Base-by-base conservation (phyloP, 208 protist genomes). In the Crithidia brevicula region DNA sequence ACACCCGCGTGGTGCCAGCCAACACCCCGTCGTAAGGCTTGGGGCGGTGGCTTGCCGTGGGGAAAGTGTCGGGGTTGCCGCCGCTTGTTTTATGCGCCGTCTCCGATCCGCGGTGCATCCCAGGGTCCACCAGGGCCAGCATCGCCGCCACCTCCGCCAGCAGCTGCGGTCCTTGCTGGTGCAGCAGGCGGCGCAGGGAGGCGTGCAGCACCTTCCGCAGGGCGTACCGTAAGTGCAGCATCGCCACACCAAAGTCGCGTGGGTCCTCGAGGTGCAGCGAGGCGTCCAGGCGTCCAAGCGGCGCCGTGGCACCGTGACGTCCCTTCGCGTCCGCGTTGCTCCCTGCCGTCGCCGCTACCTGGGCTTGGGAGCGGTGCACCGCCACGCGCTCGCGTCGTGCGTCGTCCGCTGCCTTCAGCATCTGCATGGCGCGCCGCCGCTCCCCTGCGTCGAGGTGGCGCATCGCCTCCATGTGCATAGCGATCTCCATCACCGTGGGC, bases 171-270 rank as follows among this genome's bases (percentile, higher is more conserved):
- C 69, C 71, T 34, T 91, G 84, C 45, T 89, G 79, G 23, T 75
- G 62, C 13, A 80, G 78, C 33, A 90, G 72, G 2, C 85, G 85
- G 2, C 91, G 91, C 66, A 93, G 73, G 3, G 82, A 85, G 16
- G 79, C 81, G 71, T 96, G 91, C 30, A 96, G 80, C 22, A 94
- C 77, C 59, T 96, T 96, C 51, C 85, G 81, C 33, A 96, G 76
- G 4, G 91, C 91, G 79, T 89, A 96, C 25, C 81, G 79, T 16
- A 94, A 56, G 60, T 96, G 91, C 61, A 96, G 84, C 54, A 96
- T 25, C 13, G 72, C 84, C 27, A 96, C 86, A 13, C 86, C 88
- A 71, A 85, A 93, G 71, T 96, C 78, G 20, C 69, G 77, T 11
- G 85, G 88, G 36, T 95, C 86, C 63, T 89, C 85, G 42, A 96